Evolutionary conservation across 2,329 filamentous ascomycete genomes (phyloP).

Genomic region (Ascochyta lentis): DNA sequence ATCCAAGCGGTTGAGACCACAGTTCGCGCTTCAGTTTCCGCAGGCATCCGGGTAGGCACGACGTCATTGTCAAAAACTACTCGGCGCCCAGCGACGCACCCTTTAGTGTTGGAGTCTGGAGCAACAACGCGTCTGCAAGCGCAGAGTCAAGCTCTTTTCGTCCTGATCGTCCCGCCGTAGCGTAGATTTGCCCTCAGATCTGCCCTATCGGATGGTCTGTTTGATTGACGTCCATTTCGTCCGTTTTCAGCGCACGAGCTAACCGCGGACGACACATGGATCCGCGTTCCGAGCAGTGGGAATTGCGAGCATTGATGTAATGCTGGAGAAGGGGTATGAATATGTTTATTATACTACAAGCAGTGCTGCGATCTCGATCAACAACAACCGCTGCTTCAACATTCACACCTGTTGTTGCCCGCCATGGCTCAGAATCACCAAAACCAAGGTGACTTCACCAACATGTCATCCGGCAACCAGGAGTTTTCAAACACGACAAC

Average conservation of each 20-base stretch:
- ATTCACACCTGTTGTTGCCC: slow-evolving; percentile 10
- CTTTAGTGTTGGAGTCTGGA: slow-evolving; percentile 13
- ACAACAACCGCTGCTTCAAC: background rate
- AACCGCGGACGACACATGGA: slow-evolving; percentile 11
- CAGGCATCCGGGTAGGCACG: slow-evolving; percentile 3
- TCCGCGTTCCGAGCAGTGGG: slow-evolving; percentile 16
- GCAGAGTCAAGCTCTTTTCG: slow-evolving; percentile 8
- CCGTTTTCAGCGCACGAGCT: slow-evolving; percentile 20
- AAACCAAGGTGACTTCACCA: slow-evolving; percentile 13
- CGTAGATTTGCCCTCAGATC: background rate
- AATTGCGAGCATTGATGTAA: slow-evolving; percentile 14
- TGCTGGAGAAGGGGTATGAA: slow-evolving; percentile 2
- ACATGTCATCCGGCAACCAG: slow-evolving; percentile 15
- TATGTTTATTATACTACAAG: slow-evolving; percentile 11
- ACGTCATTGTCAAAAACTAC: slow-evolving; percentile 9
- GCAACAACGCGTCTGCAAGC: slow-evolving; percentile 10
- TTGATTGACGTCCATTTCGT: slow-evolving; percentile 14
- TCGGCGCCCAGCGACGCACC: slow-evolving; percentile 9
- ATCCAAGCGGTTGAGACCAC: background rate
- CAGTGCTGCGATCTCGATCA: slow-evolving; percentile 6
- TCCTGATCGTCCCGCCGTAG: slow-evolving; percentile 15
- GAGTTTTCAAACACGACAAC: slow-evolving; percentile 3
- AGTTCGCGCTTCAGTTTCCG: background rate
- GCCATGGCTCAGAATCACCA: slow-evolving; percentile 26
- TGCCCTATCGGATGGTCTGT: slow-evolving; percentile 14